Evolutionary conservation across 2,329 filamentous ascomycete genomes (phyloP).

Genomic region (Elsinoe ampelina): DNA sequence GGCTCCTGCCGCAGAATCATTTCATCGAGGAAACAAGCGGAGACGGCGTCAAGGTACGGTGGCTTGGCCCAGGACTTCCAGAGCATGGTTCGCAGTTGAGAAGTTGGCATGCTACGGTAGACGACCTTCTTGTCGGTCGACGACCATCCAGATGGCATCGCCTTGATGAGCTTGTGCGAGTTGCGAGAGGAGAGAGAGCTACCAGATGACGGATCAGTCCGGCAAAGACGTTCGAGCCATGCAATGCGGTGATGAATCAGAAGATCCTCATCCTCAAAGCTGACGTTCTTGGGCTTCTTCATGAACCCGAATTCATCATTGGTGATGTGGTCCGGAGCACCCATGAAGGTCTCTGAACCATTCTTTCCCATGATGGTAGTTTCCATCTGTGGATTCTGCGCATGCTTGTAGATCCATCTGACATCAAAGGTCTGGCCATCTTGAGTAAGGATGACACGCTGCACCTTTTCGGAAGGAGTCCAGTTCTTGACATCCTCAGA

Average conservation of each 20-base stretch:
- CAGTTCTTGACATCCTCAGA: slow-evolving; percentile 16
- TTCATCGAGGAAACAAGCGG: slow-evolving; percentile 17
- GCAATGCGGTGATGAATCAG: slow-evolving; percentile 15
- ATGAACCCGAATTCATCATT: slow-evolving; percentile 15
- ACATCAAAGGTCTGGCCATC: slow-evolving; percentile 16
- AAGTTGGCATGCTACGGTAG: slow-evolving; percentile 14
- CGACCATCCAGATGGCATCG: slow-evolving; percentile 11
- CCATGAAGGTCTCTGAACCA: slow-evolving; percentile 12
- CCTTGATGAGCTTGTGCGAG: slow-evolving; percentile 12
- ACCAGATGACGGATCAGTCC: not conserved
- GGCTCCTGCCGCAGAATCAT: slow-evolving; percentile 23
- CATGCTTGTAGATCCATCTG: slow-evolving; percentile 17
- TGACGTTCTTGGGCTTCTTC: slow-evolving; percentile 16
- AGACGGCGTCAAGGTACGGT: slow-evolving; percentile 16
- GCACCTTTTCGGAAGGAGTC: slow-evolving; percentile 16
- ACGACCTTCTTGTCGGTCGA: slow-evolving; percentile 14
- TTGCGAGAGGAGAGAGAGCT: not conserved
- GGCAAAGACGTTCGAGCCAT: slow-evolving; percentile 13
- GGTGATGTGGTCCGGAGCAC: slow-evolving; percentile 12
- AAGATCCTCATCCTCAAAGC: slow-evolving; percentile 16
- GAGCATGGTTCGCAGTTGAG: slow-evolving; percentile 14
- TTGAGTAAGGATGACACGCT: slow-evolving; percentile 13
- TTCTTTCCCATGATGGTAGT: slow-evolving; percentile 14
- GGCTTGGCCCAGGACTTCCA: slow-evolving; percentile 17
- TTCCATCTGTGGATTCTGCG: slow-evolving; percentile 15